Conservation (phyloP, 345 rosid species). For the Gossypium bickii region DNA sequence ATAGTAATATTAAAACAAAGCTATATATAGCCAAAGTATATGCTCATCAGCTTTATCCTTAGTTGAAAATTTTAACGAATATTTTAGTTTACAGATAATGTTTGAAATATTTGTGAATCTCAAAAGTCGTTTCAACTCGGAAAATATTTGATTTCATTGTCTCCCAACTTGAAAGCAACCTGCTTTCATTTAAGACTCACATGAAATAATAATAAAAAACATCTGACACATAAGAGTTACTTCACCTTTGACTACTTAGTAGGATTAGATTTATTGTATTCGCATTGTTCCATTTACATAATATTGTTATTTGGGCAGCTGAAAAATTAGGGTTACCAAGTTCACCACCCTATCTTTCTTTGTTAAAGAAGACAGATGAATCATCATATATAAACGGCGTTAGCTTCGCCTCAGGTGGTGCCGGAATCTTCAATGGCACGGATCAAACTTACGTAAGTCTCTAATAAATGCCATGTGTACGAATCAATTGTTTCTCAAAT, state of each 20-base stretch:
- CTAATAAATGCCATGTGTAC: background rate
- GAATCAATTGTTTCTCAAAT: too few species aligned
- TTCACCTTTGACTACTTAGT: background rate
- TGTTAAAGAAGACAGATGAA: slow-evolving; percentile 13
- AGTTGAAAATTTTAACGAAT: background rate
- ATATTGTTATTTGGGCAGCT: slow-evolving; percentile 29
- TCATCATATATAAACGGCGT: slow-evolving; percentile 38
- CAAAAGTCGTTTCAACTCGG: too few species aligned
- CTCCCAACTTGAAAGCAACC: background rate
- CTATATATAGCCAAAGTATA: too few species aligned
- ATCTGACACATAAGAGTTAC: background rate
- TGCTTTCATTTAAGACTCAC: background rate
- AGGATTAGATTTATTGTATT: background rate
- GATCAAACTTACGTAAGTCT: slow-evolving; percentile 44
- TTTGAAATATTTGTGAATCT: too few species aligned
- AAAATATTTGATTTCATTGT: too few species aligned
- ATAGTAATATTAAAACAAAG: too few species aligned
- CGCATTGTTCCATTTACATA: background rate
- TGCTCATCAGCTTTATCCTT: background rate
- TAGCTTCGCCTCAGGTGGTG: slow-evolving; percentile 64
- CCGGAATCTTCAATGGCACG: slow-evolving; percentile 56
- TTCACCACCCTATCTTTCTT: slow-evolving; percentile 55
- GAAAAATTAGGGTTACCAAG: slow-evolving; percentile 57
- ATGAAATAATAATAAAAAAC: background rate
- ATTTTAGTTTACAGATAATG: too few species aligned